Conservation (phyloP, 495 filamentous ascomycete species). For the Xylaria flabelliformis region DNA sequence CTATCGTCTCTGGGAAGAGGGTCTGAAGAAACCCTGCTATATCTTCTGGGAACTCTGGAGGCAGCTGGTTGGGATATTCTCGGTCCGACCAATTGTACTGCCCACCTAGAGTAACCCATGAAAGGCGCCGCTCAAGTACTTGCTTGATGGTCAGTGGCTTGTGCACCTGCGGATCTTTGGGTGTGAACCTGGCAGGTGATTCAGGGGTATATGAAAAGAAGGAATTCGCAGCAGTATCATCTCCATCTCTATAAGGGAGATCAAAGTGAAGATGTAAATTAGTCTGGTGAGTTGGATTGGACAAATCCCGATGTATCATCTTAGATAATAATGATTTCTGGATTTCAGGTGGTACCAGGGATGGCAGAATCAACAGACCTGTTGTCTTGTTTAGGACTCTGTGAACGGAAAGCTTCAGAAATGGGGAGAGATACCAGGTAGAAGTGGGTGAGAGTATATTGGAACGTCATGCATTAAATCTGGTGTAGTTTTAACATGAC, state of each 20-base stretch:
- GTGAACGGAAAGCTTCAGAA: neutral
- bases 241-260: constrained; percentile 63
- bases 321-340: constrained; percentile 71
- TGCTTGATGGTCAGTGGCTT: constrained; percentile 69
- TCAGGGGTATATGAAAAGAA: constrained; percentile 55
- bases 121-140: constrained; percentile 76
- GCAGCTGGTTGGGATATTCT: constrained; percentile 68
- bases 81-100: constrained; percentile 95
- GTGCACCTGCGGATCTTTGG: constrained; percentile 72
- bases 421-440: constrained; percentile 41
- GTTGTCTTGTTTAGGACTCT: constrained; percentile 22
- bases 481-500: constrained; percentile 31
- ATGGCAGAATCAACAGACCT: constrained; percentile 80
- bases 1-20: constrained; percentile 72
- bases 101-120: constrained; percentile 91
- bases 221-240: constrained; percentile 38
- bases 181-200: constrained; percentile 55
- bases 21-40: constrained; percentile 66
- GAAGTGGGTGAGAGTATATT: constrained; percentile 52
- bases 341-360: constrained; percentile 68
- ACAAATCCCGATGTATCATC: constrained; percentile 81
- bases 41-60: constrained; percentile 79
- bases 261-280: constrained; percentile 86
- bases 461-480: constrained; percentile 50
- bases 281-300: constrained; percentile 74